These are phyloP conservation scores for Brassica incana DNA, from an alignment of 345 rosid species.

Conservation along the genomic window DNA sequence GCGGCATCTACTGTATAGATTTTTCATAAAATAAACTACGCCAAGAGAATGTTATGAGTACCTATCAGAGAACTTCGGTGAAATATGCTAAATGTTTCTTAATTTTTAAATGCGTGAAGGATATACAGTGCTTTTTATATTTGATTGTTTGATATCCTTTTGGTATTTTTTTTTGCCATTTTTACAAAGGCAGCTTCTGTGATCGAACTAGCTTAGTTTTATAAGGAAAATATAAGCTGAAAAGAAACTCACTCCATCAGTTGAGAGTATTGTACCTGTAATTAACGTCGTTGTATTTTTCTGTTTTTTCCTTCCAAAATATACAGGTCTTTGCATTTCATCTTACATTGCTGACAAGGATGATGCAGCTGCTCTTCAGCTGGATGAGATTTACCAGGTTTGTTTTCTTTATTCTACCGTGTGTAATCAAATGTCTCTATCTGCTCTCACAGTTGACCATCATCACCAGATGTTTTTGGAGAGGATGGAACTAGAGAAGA, in stretches of 20 bases:
- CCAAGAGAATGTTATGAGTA: background rate
- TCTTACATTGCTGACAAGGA: conserved; percentile 52
- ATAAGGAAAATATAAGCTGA: background rate
- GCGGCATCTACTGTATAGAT: conserved; percentile 1
- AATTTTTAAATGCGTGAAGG: background rate
- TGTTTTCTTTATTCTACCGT: conserved; percentile 22
- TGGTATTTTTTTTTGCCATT: background rate
- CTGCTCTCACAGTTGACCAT: conserved; percentile 26
- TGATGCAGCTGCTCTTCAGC: conserved; percentile 43
- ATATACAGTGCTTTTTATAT: background rate
- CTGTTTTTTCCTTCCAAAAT: background rate
- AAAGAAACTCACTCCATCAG: background rate
- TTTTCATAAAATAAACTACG: conserved; percentile 3
- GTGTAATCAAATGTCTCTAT: background rate
- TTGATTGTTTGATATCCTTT: conserved; percentile 12
- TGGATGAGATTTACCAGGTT: conserved; percentile 77
- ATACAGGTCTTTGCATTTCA: conserved; percentile 77
- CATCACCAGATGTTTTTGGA: conserved; percentile 58
- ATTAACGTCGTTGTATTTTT: conserved; percentile 6
- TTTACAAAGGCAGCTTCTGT: background rate
- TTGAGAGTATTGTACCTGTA: background rate
- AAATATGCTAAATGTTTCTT: conserved; percentile 13
- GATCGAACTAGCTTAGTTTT: background rate
- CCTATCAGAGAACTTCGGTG: background rate
- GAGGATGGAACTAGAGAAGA: conserved; percentile 64